Base-by-base conservation (phyloP, 1,139 yeast species). In the Candida sanyaensis region DNA sequence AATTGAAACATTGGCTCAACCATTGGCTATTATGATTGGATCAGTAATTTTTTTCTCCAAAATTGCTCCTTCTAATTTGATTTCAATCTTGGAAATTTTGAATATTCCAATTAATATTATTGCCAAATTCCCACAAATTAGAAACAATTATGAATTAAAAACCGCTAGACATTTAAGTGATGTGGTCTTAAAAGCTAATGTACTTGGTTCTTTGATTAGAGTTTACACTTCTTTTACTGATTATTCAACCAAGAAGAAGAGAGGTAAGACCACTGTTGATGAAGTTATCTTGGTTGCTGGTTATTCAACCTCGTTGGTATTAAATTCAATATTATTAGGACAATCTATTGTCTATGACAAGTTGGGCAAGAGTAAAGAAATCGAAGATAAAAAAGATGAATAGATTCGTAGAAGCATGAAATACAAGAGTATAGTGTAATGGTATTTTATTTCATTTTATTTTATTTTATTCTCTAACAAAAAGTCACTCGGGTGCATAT, bases 61-160 rank as follows among this genome's bases (percentile, higher is more conserved):
- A 50, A 38, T 71, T 5, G 70, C 71, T 1, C 77, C 80, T 5
- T 47, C 61, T 2, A 49, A 55, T 6, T 55, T 70, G 44, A 57
- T 75, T 37, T 62, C 63, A 13, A 50, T 63, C 1, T 69, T 83
- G 50, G 83, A 82, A 55, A 68, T 77, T 13, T 61, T 77, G 48
- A 76, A 78, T 40, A 79, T 83, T 45, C 88, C 88, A 8, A 61
- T 83, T 41, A 68, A 78, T 7, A 68, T 83, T 17, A 58, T 73
- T 17, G 73, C 84, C 42, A 83, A 81, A 59, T 53, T 83, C 31
- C 86, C 87, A 1, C 88, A 83, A 58, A 80, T 83, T 48, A 57
- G 61, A 41, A 64, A 71, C 41, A 82, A 82, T 57, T 66, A 71
- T 55, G 65, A 62, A 43, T 73, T 76, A 57, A 69, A 73, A 53